Evolutionary conservation across 164 flowering plant species (phyloP).

Genomic region (Liquidambar formosana): DNA sequence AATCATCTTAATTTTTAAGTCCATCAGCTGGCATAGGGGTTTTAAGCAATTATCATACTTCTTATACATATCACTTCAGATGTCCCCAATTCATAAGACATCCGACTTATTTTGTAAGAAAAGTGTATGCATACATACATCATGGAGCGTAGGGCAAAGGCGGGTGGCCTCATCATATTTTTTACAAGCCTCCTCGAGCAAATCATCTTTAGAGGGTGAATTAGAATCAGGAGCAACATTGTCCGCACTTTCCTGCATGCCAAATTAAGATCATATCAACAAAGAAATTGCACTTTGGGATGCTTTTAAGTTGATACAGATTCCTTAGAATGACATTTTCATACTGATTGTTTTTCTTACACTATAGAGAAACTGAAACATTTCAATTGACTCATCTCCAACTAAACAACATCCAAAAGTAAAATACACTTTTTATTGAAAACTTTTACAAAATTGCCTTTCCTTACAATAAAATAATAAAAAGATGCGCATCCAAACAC

Average conservation of each 20-base stretch:
- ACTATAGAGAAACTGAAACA: not conserved
- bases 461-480: too few relatives aligned
- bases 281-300: conserved; percentile 4
- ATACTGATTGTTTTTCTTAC: not conserved
- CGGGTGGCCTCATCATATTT: conserved; percentile 93
- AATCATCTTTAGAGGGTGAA: conserved; percentile 92
- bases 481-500: too few relatives aligned
- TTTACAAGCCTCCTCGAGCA: conserved; percentile 98
- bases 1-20: not conserved
- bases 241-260: conserved; percentile 96
- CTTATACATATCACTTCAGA: not conserved
- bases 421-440: too few relatives aligned
- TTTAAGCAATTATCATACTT: not conserved
- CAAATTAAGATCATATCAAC: conserved; percentile 23
- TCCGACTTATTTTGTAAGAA: not conserved
- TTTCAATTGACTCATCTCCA: not conserved
- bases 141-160: conserved; percentile 95
- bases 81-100: not conserved
- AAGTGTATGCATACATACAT: conserved; percentile 51
- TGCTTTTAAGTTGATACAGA: too few relatives aligned
- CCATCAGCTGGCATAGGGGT: not conserved
- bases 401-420: not conserved
- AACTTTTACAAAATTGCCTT: too few relatives aligned
- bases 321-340: too few relatives aligned
- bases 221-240: conserved; percentile 84